phyloP scores from a whole-genome alignment of 2,329 filamentous ascomycete genomes.

The Lachnellula willkommii region DNA sequence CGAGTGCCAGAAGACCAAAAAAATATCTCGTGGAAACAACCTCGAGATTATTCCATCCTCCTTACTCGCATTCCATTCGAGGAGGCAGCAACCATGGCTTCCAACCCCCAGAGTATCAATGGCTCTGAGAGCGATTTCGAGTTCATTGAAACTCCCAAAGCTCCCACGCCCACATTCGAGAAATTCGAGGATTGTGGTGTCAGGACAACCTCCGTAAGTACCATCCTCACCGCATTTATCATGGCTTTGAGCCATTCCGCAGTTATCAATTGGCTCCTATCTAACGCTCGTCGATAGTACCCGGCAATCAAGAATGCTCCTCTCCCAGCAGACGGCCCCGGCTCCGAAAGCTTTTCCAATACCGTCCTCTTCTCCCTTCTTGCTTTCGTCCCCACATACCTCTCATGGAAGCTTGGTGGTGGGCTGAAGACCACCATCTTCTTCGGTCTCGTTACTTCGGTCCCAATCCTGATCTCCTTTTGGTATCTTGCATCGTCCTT shows the following conservation, averaged over 20 bases:
- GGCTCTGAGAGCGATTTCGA: constrained; percentile 55
- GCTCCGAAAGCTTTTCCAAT: constrained; percentile 85
- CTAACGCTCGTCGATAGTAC: constrained; percentile 49
- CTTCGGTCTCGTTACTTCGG: constrained; percentile 70
- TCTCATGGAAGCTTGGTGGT: constrained; percentile 78
- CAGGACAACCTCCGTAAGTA: constrained; percentile 48
- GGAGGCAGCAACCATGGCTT: constrained; percentile 37
- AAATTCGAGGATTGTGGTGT: constrained; percentile 51
- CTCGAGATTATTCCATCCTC: constrained; percentile 9
- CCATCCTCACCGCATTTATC: constrained; percentile 4
- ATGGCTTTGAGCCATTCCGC: constrained; percentile 3
- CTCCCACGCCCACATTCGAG: constrained; percentile 44
- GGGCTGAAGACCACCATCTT: constrained; percentile 84
- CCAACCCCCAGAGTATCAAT: constrained; percentile 43
- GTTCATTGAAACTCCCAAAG: constrained; percentile 56
- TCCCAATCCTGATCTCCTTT: constrained; percentile 76
- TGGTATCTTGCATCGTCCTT: constrained; percentile 77
- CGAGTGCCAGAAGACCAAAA: neutral
- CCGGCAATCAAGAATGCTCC: constrained; percentile 90
- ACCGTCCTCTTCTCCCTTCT: constrained; percentile 66
- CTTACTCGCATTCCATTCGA: constrained; percentile 13
- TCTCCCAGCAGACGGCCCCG: constrained; percentile 81
- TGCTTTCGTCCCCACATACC: constrained; percentile 66
- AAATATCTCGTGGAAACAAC: neutral
- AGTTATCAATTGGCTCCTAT: constrained; percentile 26